phyloP scores from a whole-genome alignment of 352 stramenopile species.

The Achlya hypogyna region DNA sequence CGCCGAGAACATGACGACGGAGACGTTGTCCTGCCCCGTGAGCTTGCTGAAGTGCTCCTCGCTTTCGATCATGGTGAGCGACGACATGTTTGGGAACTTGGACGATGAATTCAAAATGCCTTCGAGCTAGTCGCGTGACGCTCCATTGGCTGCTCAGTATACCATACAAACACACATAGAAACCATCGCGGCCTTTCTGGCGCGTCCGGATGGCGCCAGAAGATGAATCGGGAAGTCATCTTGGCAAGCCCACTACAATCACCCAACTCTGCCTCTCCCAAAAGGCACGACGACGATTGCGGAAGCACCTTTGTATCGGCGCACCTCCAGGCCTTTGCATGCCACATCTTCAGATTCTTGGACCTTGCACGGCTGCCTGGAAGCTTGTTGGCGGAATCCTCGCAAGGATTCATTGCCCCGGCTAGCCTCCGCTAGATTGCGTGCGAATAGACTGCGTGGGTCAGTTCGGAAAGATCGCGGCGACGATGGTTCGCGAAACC shows the following conservation, averaged over 20 bases:
- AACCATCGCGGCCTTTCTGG: background rate
- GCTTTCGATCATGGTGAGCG: slow-evolving; percentile 24
- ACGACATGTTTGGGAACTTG: background rate
- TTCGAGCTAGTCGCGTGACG: background rate
- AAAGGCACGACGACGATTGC: background rate
- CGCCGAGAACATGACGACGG: slow-evolving; percentile 49
- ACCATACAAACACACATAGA: background rate
- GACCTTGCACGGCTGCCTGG: too few species aligned
- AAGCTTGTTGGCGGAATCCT: too few species aligned
- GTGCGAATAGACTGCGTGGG: too few species aligned
- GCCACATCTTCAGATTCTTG: too few species aligned
- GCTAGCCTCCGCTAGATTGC: too few species aligned
- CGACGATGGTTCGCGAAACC: too few species aligned
- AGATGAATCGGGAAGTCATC: background rate
- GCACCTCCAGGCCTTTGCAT: too few species aligned
- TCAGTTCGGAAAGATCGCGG: too few species aligned
- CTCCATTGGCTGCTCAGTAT: background rate
- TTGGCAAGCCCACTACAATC: background rate
- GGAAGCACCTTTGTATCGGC: too few species aligned
- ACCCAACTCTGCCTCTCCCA: background rate
- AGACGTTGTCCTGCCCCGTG: slow-evolving; percentile 30
- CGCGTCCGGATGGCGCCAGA: background rate
- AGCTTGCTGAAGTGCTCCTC: slow-evolving; percentile 35
- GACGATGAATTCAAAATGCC: background rate
- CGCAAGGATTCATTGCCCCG: too few species aligned